Evolutionary conservation across 441 rosid genomes (phyloP).

Genomic region (Pelargonium cotyledonis): DNA sequence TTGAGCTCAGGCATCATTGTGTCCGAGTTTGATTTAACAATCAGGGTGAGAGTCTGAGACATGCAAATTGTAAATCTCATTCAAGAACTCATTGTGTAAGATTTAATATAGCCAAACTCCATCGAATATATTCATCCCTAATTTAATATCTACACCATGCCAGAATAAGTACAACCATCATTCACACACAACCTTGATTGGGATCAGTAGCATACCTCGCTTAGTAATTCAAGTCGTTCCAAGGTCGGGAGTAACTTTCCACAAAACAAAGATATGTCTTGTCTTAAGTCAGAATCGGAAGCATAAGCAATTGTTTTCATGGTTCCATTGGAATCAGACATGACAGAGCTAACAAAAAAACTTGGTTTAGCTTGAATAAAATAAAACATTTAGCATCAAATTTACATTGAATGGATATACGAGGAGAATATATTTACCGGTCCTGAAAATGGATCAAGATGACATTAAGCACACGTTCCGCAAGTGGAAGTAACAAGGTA

Average conservation of each 20-base stretch:
- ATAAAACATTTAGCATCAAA: background rate
- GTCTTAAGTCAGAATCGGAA: conserved; percentile 34
- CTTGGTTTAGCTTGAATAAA: background rate
- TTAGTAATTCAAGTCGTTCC: conserved; percentile 74
- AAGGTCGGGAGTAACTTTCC: conserved; percentile 58
- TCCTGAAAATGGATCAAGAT: conserved; percentile 76
- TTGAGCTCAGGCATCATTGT: background rate
- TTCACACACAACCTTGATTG: background rate
- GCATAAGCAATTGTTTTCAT: conserved; percentile 34
- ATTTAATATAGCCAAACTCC: no score
- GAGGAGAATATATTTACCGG: conserved; percentile 31
- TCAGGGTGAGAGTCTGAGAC: background rate
- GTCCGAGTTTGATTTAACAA: background rate
- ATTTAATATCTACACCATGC: no score
- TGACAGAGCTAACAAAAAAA: conserved; percentile 36
- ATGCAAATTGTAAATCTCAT: background rate
- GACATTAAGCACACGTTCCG: conserved; percentile 69
- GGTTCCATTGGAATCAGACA: conserved; percentile 30
- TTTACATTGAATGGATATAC: background rate
- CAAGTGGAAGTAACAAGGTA: conserved; percentile 62
- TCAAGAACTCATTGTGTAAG: no score
- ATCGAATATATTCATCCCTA: no score
- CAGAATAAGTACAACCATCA: background rate
- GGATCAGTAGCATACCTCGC: conserved; percentile 50
- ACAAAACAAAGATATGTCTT: conserved; percentile 42